A percentile compares a stretch with the other conserved stretches of the same genome.
Conservation (phyloP, 192 early-diverging fungal genomes). For the Podila epicladia region DNA sequence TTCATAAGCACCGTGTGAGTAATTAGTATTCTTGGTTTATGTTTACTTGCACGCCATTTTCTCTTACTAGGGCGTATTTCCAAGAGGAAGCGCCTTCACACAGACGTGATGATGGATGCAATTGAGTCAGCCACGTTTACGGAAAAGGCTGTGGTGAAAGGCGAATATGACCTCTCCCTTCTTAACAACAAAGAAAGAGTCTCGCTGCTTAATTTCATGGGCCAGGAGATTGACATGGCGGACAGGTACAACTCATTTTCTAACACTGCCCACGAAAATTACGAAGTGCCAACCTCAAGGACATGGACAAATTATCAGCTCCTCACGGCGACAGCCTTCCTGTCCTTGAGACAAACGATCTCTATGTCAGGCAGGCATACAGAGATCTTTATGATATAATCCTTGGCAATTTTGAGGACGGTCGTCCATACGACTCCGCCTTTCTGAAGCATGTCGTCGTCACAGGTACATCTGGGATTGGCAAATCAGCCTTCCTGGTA, state of each 20-base stretch:
- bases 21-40: neutral
- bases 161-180: slow-evolving; percentile 9
- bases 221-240: neutral
- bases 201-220: slow-evolving; percentile 11
- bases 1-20: neutral
- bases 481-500: slow-evolving; percentile 49
- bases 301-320: slow-evolving; percentile 6
- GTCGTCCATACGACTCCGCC: too few species aligned
- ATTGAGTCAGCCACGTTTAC: too few species aligned
- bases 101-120: neutral
- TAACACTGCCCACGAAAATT: neutral
- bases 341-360: slow-evolving; percentile 9
- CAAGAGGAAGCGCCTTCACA: neutral
- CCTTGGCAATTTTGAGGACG: neutral
- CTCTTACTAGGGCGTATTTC: slow-evolving; percentile 8
- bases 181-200: slow-evolving; percentile 30
- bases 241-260: neutral
- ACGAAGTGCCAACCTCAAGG: neutral
- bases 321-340: neutral
- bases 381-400: slow-evolving; percentile 20
- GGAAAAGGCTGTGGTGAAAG: slow-evolving; percentile 24
- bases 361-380: slow-evolving; percentile 31
- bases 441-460: slow-evolving; percentile 18
- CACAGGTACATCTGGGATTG: slow-evolving; percentile 43
- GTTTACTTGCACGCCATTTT: neutral